A percentile compares a stretch with the other conserved stretches of the same genome.
Evolutionary conservation across 768 basidiomycete species (phyloP).

Genomic region (Xerocomellus intermedius): DNA sequence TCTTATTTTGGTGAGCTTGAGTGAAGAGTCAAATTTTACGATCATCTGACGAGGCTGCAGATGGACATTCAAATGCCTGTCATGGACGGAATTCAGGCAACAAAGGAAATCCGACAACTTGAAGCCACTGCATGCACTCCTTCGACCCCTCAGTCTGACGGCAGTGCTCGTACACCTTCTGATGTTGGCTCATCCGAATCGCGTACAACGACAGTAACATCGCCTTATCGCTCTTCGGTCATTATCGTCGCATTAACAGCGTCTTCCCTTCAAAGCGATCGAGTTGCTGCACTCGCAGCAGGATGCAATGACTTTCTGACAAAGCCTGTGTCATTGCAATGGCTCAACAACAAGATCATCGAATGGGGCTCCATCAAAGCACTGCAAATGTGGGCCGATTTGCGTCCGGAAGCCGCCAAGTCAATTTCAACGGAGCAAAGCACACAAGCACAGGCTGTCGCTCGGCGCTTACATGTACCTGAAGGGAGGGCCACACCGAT

Average conservation of each 20-base stretch:
- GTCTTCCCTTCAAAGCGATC: constrained; percentile 90
- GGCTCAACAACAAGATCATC: constrained; percentile 97
- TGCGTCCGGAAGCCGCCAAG: constrained; percentile 58
- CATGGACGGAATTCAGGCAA: constrained; percentile 97
- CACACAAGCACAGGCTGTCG: constrained; percentile 47
- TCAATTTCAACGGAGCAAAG: constrained; percentile 46
- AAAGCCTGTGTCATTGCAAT: constrained; percentile 91
- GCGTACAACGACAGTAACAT: constrained; percentile 40
- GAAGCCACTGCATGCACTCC: constrained; percentile 75
- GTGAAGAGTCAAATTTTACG: not conserved
- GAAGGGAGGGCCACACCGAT: constrained; percentile 43
- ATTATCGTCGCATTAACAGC: constrained; percentile 99
- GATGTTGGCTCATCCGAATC: constrained; percentile 49
- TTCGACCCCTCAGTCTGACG: constrained; percentile 62
- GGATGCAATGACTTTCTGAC: constrained; percentile 99
- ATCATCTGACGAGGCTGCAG: constrained; percentile 42
- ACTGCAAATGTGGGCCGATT: constrained; percentile 88
- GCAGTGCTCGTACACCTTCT: constrained; percentile 47
- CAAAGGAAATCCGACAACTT: constrained; percentile 87
- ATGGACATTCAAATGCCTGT: constrained; percentile 99
- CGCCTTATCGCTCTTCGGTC: constrained; percentile 87
- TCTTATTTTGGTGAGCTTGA: constrained; percentile 77
- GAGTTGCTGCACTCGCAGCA: constrained; percentile 95
- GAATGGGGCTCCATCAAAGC: constrained; percentile 99
- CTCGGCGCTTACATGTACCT: constrained; percentile 48